phyloP scores from a whole-genome alignment of 139 green algal genomes.

The Asterochloris erici region DNA sequence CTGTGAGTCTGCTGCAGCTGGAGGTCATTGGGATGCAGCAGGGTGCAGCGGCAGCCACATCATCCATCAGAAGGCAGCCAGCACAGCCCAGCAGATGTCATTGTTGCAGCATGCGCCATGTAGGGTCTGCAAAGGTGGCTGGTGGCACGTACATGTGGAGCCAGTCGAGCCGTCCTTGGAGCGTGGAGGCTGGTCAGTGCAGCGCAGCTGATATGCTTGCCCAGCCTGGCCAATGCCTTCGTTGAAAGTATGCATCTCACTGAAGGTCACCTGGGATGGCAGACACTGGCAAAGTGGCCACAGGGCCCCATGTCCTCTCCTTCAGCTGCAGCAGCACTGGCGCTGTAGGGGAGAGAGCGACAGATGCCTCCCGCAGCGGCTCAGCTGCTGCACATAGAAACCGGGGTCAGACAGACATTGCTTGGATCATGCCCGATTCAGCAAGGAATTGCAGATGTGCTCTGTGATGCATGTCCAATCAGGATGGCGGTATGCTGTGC shows the following conservation, averaged over 20 bases:
- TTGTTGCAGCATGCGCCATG: too few species aligned
- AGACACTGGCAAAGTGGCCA: conserved; percentile 36
- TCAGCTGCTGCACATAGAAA: not conserved
- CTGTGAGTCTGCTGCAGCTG: too few species aligned
- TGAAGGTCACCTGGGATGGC: conserved; percentile 29
- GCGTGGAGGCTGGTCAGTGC: not conserved
- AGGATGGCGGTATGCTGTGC: not conserved
- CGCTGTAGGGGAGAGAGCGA: conserved; percentile 5
- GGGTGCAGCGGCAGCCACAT: too few species aligned
- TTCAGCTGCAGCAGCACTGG: conserved; percentile 55
- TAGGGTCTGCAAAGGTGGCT: too few species aligned
- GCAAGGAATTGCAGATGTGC: too few species aligned
- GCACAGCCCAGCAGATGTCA: too few species aligned
- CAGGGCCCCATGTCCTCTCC: conserved; percentile 55
- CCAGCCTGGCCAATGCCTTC: not conserved
- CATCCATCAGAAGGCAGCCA: too few species aligned
- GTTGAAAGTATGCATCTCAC: not conserved
- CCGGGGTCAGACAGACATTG: not conserved
- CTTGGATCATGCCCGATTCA: not conserved
- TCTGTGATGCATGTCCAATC: not conserved
- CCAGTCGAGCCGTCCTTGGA: not conserved
- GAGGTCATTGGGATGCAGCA: too few species aligned
- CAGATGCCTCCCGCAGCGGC: not conserved
- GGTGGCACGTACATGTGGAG: not conserved
- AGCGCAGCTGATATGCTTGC: not conserved